Evolutionary conservation across 164 flowering plant genomes (phyloP), one percentile per base, ranked within the genome.

Genomic region (Vitis amurensis): DNA sequence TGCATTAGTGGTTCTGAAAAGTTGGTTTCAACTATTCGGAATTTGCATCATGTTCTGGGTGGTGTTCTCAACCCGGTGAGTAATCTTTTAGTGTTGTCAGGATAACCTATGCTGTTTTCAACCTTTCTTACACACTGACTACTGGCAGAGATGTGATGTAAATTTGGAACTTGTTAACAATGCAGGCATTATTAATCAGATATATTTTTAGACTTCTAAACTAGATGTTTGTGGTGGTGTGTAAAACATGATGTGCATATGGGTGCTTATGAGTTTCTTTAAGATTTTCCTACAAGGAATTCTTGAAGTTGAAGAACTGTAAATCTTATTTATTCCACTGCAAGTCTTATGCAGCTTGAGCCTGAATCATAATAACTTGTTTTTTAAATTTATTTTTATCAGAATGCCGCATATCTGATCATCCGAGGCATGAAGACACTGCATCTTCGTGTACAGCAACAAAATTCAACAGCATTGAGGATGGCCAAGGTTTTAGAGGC

Each of bases 401-500:
- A 96, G 99, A 88, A 93, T 83, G 98, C 99, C 15, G 93, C 99
- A 2, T 96, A 93, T 72, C 77, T 90, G 77, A 88, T 96, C 78
- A 87, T 93, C 69, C 86, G 99, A 77, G 99, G 99, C 88, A 89
- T 96, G 94, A 96, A 96, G 85, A 96, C 99, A 61, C 82, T 96
- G 82, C 94, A 96, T 83, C 97, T 93, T 76, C 99, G 99, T 89
- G 86, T 96, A 88, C 89, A 84, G 91, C 95, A 89, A 74, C 98
- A 96, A 69, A 93, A 93, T 67, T 76, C 82, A 30, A 93, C 97
- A 59, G 99, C 90, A 71, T 61, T 77, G 85, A 87, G 88, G 91
- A 96, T 96, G 90, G 99, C 99, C 86, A 80, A 87, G 56, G 66
- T 96, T 89, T 93, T 96, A 88, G 99, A 96, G 95, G 95, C 88